These are phyloP conservation scores for Cercophora newfieldiana DNA, from an alignment of 495 filamentous ascomycete species.

Conservation along the genomic window DNA sequence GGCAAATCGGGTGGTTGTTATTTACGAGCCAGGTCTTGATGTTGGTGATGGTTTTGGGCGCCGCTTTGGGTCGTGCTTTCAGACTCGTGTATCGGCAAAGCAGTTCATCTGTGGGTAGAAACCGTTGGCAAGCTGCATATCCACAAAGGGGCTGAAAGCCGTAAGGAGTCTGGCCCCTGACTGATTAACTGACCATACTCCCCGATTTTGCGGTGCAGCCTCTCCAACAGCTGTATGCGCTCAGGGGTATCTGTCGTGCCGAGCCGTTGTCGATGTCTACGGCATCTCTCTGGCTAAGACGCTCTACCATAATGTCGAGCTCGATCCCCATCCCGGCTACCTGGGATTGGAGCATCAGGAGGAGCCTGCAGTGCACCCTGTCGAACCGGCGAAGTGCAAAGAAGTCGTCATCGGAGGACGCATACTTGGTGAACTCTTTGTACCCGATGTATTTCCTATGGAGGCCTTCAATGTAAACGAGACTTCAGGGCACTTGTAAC, in stretches of 20 bases:
- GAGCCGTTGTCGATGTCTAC: neutral
- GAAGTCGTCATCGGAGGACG: neutral
- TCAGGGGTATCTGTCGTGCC: neutral
- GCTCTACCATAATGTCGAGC: neutral
- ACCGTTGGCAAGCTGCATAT: neutral
- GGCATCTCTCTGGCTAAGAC: neutral
- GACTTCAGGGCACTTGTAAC: neutral
- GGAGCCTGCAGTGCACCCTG: neutral
- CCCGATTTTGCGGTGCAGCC: neutral
- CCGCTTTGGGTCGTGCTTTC: neutral
- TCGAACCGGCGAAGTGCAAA: neutral
- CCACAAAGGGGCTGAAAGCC: neutral
- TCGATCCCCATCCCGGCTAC: neutral
- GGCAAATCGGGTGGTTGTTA: neutral
- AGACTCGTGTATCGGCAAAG: neutral
- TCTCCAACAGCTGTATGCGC: neutral
- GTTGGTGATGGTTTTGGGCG: neutral
- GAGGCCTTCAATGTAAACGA: neutral
- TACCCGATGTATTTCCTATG: slow-evolving; percentile 8
- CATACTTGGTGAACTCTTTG: neutral
- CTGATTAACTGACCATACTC: slow-evolving; percentile 3
- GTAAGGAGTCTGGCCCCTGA: too few relatives aligned
- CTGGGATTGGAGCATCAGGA: neutral
- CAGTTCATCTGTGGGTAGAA: neutral
- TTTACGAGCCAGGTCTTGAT: neutral